Evolutionary conservation across 1,284 basidiomycete species (phyloP).

Genomic region (Leucoagaricus sp.): DNA sequence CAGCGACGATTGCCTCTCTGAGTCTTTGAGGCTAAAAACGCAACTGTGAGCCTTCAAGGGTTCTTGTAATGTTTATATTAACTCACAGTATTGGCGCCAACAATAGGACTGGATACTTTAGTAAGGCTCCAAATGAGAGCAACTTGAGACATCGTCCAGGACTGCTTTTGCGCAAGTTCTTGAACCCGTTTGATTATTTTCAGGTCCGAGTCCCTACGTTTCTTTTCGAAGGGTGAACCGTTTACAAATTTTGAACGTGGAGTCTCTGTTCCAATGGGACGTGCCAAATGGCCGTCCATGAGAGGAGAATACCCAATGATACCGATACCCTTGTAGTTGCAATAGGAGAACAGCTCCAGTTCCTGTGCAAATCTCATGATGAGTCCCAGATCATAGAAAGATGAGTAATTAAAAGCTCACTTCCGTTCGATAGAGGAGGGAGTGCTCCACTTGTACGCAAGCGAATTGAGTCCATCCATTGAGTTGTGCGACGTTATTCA

Average conservation of each 20-base stretch:
- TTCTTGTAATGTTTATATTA: not conserved
- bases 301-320: conserved; percentile 46
- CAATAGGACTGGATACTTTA: conserved; percentile 43
- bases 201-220: conserved; percentile 30
- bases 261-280: conserved; percentile 34
- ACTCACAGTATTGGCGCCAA: conserved; percentile 24
- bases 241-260: conserved; percentile 14
- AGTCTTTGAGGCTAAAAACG: not conserved
- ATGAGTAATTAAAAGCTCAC: not conserved
- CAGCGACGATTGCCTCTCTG: not conserved
- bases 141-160: conserved; percentile 42
- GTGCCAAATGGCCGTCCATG: conserved; percentile 38
- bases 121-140: conserved; percentile 39
- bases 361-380: conserved; percentile 35
- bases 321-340: conserved; percentile 46
- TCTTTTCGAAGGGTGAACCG: conserved; percentile 30
- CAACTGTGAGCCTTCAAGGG: not conserved
- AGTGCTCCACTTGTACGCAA: not conserved
- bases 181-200: conserved; percentile 43
- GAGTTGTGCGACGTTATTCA: not conserved
- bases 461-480: not conserved
- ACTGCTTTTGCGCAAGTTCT: conserved; percentile 38
- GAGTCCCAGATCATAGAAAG: not conserved
- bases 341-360: conserved; percentile 48
- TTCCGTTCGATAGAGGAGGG: not conserved